Evolutionary conservation across 345 rosid genomes (phyloP).

Genomic region (Melaleuca quinquenervia): DNA sequence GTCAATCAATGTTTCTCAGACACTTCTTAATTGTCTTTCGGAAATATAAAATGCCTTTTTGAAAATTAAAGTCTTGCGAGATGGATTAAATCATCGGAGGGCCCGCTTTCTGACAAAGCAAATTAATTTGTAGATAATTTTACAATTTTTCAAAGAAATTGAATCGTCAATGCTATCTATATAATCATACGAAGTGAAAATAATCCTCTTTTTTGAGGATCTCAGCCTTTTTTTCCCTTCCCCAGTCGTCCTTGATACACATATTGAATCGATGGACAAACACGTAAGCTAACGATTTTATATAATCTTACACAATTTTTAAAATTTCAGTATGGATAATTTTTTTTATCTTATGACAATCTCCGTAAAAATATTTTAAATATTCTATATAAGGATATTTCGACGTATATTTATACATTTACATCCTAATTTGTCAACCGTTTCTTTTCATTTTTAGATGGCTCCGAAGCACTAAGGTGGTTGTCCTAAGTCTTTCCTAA

Average conservation of each 20-base stretch:
- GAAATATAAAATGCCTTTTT: neutral
- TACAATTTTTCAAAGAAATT: neutral
- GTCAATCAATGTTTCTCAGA: rapidly evolving
- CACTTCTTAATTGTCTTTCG: neutral
- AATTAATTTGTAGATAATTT: neutral
- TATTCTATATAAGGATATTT: neutral
- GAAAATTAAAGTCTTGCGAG: neutral
- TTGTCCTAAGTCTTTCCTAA: neutral
- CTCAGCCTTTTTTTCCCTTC: neutral
- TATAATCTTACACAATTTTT: neutral
- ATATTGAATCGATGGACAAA: neutral
- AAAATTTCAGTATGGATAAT: rapidly evolving
- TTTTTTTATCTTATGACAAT: neutral
- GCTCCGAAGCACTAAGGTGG: neutral
- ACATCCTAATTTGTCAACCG: rapidly evolving
- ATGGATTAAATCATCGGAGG: neutral
- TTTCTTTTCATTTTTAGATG: neutral
- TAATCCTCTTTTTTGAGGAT: neutral
- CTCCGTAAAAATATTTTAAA: neutral
- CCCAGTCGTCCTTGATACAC: rapidly evolving
- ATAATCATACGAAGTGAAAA: neutral
- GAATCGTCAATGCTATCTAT: neutral
- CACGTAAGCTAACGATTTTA: neutral
- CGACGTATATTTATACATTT: neutral
- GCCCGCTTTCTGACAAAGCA: neutral